Base-by-base conservation (phyloP, 2,329 filamentous ascomycete genomes). In the Aspergillus versicolor region DNA sequence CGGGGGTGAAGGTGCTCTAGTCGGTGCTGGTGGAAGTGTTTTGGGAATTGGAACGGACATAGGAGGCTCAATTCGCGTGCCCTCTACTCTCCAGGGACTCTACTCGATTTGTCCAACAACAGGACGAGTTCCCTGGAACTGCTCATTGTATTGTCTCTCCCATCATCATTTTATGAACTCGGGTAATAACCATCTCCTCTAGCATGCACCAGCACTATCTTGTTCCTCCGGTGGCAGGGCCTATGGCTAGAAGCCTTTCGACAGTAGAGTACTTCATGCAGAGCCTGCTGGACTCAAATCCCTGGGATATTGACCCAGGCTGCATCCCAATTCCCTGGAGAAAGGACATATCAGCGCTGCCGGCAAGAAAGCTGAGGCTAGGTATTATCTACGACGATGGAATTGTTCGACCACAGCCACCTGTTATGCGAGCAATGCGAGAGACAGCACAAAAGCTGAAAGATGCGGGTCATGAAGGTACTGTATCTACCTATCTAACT, bases 321-420 rank as follows among this genome's bases (percentile, higher is more conserved):
- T 60, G 76, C 76, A 37, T 62, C 73, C 27, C 75, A 69, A 57
- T 65, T 17, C 58, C 64, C 13, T 63, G 64, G 59, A 59, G 63
- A 17, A 67, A 60, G 32, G 71, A 73, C 5, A 51, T 65, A 4
- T 65, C 65, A 3, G 45, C 37, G 2, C 44, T 58, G 0, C 60
- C 62, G 11, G 40, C 67, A 7, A 67, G 71, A 34, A 86, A 83
- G 63, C 71, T 88, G 7, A 86, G 82, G 63, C 73, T 89, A 4
- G 87, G 80, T 0, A 75, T 87, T 1, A 72, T 86, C 27, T 82
- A 81, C 76, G 77, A 83, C 67, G 84, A 88, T 58, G 82, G 80
- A 0, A 75, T 87, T 6, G 82, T 87, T 1, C 79, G 77, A 60
- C 83, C 83, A 0, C 84, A 86, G 56, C 85, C 85, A 1, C 84